Conservation (phyloP, 164 flowering plant genomes). For the Liquidambar formosana region DNA sequence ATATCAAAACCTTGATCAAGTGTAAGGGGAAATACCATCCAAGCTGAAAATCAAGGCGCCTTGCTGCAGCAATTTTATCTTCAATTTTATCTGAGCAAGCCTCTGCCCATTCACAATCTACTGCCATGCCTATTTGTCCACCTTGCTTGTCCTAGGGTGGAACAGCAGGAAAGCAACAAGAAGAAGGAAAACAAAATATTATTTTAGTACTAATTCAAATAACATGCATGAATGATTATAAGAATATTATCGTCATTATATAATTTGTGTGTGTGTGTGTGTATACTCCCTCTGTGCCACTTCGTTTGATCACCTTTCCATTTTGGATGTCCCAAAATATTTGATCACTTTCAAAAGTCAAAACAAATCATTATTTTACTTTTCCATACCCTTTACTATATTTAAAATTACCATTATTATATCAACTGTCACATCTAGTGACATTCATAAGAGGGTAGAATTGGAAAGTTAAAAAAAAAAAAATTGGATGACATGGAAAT, state of each 20-base stretch:
- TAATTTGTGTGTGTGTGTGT: no score
- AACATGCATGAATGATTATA: neutral
- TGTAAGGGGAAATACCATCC: slow-evolving; percentile 61
- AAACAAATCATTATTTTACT: no score
- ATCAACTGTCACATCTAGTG: no score
- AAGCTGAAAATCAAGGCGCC: slow-evolving; percentile 86
- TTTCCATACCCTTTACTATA: no score
- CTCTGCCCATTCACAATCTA: slow-evolving; percentile 98
- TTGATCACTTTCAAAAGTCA: no score
- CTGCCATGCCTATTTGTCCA: slow-evolving; percentile 70
- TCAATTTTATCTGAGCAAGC: slow-evolving; percentile 66
- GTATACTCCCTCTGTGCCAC: no score
- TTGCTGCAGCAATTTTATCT: slow-evolving; percentile 69
- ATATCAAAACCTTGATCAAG: neutral
- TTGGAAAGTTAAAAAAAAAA: no score
- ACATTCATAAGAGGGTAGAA: no score
- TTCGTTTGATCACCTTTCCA: no score
- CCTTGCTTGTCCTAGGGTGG: slow-evolving; percentile 67
- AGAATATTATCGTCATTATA: neutral
- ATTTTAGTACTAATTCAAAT: neutral
- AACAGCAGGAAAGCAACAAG: neutral
- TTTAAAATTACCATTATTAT: no score
- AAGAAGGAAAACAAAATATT: neutral
- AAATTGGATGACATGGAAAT: no score
- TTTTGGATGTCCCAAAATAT: no score